Evolutionary conservation across 2,329 filamentous ascomycete species (phyloP).

Genomic region (Akanthomyces uredinophilus): DNA sequence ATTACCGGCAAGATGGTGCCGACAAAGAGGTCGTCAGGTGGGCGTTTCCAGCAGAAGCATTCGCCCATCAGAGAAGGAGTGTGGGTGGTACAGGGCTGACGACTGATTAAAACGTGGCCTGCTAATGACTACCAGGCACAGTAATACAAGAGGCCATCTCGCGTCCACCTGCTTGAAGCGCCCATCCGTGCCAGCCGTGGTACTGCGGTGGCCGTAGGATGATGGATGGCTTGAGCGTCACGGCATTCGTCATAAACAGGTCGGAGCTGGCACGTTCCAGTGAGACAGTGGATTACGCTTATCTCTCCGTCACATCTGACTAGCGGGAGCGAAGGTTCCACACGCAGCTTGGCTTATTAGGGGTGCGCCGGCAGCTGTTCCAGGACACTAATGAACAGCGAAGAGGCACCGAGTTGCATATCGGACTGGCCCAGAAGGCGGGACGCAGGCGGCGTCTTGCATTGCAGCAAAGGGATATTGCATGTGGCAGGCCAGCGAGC

Average conservation of each 20-base stretch:
- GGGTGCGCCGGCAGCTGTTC: not conserved
- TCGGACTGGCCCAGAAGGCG: not conserved
- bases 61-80: not conserved
- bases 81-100: not conserved
- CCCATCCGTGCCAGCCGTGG: not conserved
- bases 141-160: not conserved
- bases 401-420: not conserved
- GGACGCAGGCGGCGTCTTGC: not conserved
- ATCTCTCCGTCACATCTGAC: constrained; percentile 15
- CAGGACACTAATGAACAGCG: not conserved
- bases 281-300: constrained; percentile 15
- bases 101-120: not conserved
- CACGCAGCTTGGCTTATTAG: not conserved
- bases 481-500: not conserved
- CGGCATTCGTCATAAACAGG: constrained; percentile 4
- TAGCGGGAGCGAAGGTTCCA: not conserved
- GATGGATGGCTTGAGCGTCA: not conserved
- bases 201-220: not conserved
- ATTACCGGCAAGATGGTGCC: not conserved
- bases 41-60: not conserved
- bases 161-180: not conserved
- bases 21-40: not conserved
- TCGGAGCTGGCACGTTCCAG: constrained; percentile 7
- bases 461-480: not conserved
- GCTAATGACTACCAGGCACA: not conserved